Base-by-base conservation (phyloP, 352 stramenopile genomes). In the Phytophthora agathidicida region DNA sequence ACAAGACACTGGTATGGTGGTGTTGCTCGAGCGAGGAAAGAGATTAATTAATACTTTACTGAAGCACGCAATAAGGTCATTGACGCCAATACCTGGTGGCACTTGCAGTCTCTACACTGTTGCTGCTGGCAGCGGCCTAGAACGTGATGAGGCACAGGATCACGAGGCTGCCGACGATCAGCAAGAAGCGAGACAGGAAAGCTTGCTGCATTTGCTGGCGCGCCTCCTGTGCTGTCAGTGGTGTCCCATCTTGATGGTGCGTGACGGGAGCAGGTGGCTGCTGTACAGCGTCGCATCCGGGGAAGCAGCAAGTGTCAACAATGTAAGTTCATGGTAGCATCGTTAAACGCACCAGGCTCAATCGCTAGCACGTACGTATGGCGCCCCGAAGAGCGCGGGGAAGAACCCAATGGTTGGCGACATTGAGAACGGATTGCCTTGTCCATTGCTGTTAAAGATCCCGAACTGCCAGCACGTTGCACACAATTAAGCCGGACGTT, bases 331-430 rank as follows among this genome's bases (percentile, higher is more conserved):
- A 10, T 31, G 0, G 24, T 8, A 41, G 16, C 5, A 41, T 20
- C 8, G 49, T 54, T 11, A 16, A 47, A 38, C 27, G 20, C n/a
- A 31, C n/a, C 10, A 9, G 22, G 11, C 0, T 28, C 3, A 3
- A 19, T 23, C 6, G 13, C 17, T 41, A 36, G 3, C 5, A 64
- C 72, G 31, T 73, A 81, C 74, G 26, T 79, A 69, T 17, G 71
- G 73, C 16, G 87, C 62, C 8, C 84, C 81, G 59, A 97, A 96
- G 36, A 96, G 77, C 10, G 84, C 86, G 10, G 89, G 85, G 49
- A 95, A 94, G 75, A 94, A 95, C 4, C 86, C 86, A 14, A 94
- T 74, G 3, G 80, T 88, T 13, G 86, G 78, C 7, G 82, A 89
- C 64, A 87, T 83, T 9, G 72, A 60, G 30, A 86, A 83, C 2